Evolutionary conservation across 2,329 filamentous ascomycete species (phyloP).

Genomic region (Talaromyces sp.): DNA sequence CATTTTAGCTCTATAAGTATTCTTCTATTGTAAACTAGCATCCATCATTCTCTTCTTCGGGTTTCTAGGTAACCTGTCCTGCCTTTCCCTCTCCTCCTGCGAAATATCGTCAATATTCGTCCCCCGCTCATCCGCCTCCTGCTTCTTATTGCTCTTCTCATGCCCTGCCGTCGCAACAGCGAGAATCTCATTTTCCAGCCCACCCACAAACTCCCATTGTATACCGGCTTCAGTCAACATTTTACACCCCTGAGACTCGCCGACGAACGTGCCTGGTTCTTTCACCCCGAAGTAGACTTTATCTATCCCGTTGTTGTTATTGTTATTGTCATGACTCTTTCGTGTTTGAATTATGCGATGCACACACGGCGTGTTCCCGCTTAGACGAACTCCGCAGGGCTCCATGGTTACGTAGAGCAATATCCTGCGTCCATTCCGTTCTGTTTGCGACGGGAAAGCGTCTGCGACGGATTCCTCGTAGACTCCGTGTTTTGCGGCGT

Average conservation of each 20-base stretch:
- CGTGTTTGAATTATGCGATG: constrained; percentile 66
- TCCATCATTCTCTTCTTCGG: constrained; percentile 50
- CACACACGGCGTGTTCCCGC: constrained; percentile 57
- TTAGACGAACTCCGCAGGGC: constrained; percentile 46
- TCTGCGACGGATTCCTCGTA: constrained; percentile 33
- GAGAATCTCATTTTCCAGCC: constrained; percentile 77
- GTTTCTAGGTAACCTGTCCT: constrained; percentile 39
- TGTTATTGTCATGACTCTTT: constrained; percentile 40
- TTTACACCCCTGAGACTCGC: constrained; percentile 69
- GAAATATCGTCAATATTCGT: constrained; percentile 40
- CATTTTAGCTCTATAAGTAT: neutral
- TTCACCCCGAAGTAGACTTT: constrained; percentile 83
- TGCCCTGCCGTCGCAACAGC: constrained; percentile 82
- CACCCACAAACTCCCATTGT: constrained; percentile 66
- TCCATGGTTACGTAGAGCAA: constrained; percentile 89
- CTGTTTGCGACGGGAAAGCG: constrained; percentile 37
- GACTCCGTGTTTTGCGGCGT: constrained; percentile 34
- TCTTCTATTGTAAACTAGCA: constrained; percentile 18
- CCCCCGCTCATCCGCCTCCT: constrained; percentile 21
- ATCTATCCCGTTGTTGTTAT: constrained; percentile 57
- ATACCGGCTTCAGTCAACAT: constrained; percentile 71
- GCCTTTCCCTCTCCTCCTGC: constrained; percentile 36
- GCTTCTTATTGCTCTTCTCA: constrained; percentile 34
- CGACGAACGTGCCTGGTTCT: constrained; percentile 88
- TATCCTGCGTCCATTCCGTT: constrained; percentile 33